Conservation (phyloP, 75 land plant genomes). For the Azolla pinnata region DNA sequence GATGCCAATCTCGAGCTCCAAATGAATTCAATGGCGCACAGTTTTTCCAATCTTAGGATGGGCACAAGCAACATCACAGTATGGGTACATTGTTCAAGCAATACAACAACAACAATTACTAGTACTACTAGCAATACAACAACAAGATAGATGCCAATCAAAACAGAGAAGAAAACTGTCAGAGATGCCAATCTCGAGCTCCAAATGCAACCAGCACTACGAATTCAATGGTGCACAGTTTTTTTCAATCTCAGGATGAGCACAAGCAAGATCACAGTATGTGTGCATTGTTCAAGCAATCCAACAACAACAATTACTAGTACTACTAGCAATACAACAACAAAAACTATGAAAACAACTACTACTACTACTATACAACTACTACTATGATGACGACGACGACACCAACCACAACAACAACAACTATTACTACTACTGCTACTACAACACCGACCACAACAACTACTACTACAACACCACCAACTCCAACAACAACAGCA, state of each 20-base stretch:
- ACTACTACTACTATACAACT: constrained; percentile 1
- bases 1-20: too few species aligned
- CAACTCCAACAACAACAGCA: neutral
- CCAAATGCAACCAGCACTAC: too few species aligned
- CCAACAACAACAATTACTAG: constrained; percentile 2
- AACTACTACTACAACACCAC: neutral
- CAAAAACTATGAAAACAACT: neutral
- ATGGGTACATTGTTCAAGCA: too few species aligned
- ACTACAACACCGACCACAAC: neutral
- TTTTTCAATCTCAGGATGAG: too few species aligned
- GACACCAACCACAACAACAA: neutral
- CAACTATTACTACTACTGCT: neutral
- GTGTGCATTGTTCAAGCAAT: too few species aligned
- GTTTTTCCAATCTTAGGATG: too few species aligned
- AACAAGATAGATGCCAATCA: neutral
- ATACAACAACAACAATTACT: constrained; percentile 14
- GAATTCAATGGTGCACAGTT: too few species aligned
- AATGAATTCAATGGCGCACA: too few species aligned
- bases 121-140: neutral
- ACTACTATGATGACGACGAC: neutral
- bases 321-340: neutral
- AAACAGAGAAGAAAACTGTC: neutral
- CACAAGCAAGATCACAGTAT: too few species aligned
- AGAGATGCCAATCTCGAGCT: too few species aligned
- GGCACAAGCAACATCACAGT: too few species aligned